Evolutionary conservation across 805 yeast genomes (phyloP), one percentile per base, ranked within the genome.

Genomic region (Zygotorulaspora florentina): DNA sequence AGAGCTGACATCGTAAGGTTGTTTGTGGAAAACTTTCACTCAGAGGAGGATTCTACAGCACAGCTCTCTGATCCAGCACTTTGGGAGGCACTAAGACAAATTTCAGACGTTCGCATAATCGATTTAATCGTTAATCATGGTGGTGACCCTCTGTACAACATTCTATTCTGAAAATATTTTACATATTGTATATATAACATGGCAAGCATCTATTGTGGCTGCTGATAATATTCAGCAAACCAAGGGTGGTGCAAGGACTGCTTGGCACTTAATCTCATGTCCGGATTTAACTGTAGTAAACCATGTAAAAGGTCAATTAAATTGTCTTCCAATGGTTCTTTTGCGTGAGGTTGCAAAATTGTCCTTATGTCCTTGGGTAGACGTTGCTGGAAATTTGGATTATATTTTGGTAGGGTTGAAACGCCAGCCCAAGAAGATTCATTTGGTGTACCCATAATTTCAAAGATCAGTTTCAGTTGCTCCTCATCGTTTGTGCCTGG

Each of bases 401-500:
- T 89, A 71, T 84, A 93, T 69, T 93, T 97, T 13, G 97, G 96
- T 64, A 93, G 73, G 50, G 85, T 79, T 35, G 83, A 78, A 38
- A 93, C 95, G 54, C 90, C 96, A 7, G 98, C 97, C 99, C 99
- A 93, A 15, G 78, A 73, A 42, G 86, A 87, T 65, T 88, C 96
- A 29, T 79, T 85, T 38, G 99, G 99, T 2, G 98, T 91, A 15
- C 99, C 99, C 69, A 93, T 75, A 43, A 87, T 74, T 53, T 96
- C 78, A 70, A 93, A 93, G 48, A 93, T 93, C 66, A 93, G 78
- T 73, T 90, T 90, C 54, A 93, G 86, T 70, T 93, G 96, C 65
- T 93, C 99, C 61, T 93, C 95, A 65, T 93, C 99, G 9, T 96
- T 88, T 65, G 93, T 96, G 5, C 99, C 99, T 0, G 98, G 96